Evolutionary conservation across 352 stramenopile genomes (phyloP), one percentile per base, ranked within the genome.

Genomic region (Globisporangium irregulare): DNA sequence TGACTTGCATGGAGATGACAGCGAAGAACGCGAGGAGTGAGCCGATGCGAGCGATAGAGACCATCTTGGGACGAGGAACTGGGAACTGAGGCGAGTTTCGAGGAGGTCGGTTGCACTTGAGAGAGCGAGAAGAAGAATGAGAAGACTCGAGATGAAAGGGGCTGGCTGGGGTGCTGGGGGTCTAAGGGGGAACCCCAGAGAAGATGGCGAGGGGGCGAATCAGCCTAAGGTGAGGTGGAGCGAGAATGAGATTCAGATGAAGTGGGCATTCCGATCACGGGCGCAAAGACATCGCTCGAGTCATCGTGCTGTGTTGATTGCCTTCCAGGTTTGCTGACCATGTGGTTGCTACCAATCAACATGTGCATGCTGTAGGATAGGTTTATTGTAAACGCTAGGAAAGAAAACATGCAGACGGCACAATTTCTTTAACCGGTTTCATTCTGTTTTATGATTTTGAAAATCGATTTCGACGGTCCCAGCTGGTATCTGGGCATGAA

Each of bases 11-110:
- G 36, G 56, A 24, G 56, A 50, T 34, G 22, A 62, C 5, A 9
- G 56, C 32, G 56, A 62, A 22, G 36, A 62, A 61, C 29, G 56
- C 56, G 15, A 61, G 56, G 15, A 61, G 56, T 20, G 56, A 61
- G 56, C 29, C 34, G 29, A 61, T 61, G 56, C 32, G 56, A 12
- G 56, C 29, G 34, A 32, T 20, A 0, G 56, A 61, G 18, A 61
- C 29, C 56, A 61, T 61, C 3, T 24, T 61, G 7, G 4, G 24
- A 20, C 7, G 27, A 18, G 15, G 6, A 43, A 48, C 54, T 59
- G 54, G 54, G 54, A 36, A 12, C 8, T 24, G 25, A 59, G 29
- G 7, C 20, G 24, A 24, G 9, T 3, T 10, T 9, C 4, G 12
- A 27, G 25, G 24, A 9, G 24, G 58, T 25, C 24, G 32, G 58